Conservation (phyloP, 495 filamentous ascomycete species). For the Penicillium daleae region DNA sequence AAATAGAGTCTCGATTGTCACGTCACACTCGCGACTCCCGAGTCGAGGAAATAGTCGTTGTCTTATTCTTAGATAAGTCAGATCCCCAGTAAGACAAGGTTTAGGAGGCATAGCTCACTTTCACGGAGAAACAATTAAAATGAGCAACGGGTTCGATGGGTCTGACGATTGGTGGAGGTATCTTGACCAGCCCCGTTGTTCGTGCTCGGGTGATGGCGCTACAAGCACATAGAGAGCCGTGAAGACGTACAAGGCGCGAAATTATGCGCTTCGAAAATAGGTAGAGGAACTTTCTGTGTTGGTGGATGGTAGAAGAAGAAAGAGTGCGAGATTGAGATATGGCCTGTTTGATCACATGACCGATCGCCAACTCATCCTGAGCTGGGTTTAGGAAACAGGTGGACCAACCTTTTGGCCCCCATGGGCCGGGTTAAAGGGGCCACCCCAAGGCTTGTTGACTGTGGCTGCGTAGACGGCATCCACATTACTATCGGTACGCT, state of each 20-base stretch:
- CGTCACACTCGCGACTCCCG: conserved; percentile 12
- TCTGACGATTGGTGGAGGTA: neutral
- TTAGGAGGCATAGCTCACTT: neutral
- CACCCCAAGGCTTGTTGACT: too few relatives aligned
- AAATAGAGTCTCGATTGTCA: conserved; percentile 4
- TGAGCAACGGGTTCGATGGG: neutral
- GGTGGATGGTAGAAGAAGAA: conserved; percentile 11
- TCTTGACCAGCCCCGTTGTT: neutral
- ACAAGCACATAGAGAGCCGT: neutral
- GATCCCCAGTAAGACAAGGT: neutral
- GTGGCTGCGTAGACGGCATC: too few relatives aligned
- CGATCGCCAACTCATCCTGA: neutral
- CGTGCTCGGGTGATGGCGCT: neutral
- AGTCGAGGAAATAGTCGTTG: neutral
- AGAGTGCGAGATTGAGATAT: conserved; percentile 9
- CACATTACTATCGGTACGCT: too few relatives aligned
- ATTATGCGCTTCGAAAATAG: conserved; percentile 9
- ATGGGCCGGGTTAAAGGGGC: too few relatives aligned
- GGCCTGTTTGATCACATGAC: conserved; percentile 4
- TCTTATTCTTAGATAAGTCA: neutral
- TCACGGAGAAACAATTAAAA: neutral
- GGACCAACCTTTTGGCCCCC: too few relatives aligned
- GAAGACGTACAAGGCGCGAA: neutral
- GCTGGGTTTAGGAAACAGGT: neutral
- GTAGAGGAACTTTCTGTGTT: conserved; percentile 11